Evolutionary conservation across 2,329 filamentous ascomycete genomes (phyloP), one percentile per base, ranked within the genome.

Genomic region (Aspergillus clavatus): DNA sequence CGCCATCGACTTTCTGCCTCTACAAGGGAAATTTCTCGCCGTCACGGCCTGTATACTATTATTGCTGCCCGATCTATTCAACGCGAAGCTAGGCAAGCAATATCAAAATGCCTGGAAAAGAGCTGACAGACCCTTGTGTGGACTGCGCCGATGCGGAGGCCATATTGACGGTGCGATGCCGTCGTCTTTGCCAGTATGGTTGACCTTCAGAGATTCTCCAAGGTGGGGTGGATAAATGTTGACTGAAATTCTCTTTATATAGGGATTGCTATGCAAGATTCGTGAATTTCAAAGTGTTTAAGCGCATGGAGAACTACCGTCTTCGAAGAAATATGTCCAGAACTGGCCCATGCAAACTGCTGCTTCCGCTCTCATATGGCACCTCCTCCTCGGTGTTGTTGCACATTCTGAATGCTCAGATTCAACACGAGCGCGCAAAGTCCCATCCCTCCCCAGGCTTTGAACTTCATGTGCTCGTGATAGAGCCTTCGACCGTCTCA

Each of bases 361-460:
- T 95, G 14, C 72, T 95, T 16, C 88, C 89, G 5, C 72, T 96
- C 1, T 95, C 90, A 0, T 84, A 89, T 58, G 91, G 93, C 0
- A 73, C 86, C 1, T 93, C 87, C 1, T 97, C 91, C 0, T 77
- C 86, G 11, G 80, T 82, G 11, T 73, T 98, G 35, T 74, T 95
- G 23, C 80, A 91, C 57, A 76, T 95, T 18, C 72, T 97, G 43
- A 79, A 87, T 64, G 72, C 77, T 48, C 86, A 89, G 59, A 73
- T 86, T 37, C 73, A 79, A 53, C 78, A 76, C 43, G 85, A 91
- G 62, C 74, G 78, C 31, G 72, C 76, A 35, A 83, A 80, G 48
- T 82, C 81, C 54, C 60, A 62, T 41, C 79, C 81, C 4, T 78
- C 82, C 41, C 73, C 81, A 4, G 79, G 79, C 0, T 95, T 87